A percentile compares a stretch with the other conserved stretches of the same genome.
Evolutionary conservation across 139 green algal genomes (phyloP).

Genomic region (Picochlorum sp.): DNA sequence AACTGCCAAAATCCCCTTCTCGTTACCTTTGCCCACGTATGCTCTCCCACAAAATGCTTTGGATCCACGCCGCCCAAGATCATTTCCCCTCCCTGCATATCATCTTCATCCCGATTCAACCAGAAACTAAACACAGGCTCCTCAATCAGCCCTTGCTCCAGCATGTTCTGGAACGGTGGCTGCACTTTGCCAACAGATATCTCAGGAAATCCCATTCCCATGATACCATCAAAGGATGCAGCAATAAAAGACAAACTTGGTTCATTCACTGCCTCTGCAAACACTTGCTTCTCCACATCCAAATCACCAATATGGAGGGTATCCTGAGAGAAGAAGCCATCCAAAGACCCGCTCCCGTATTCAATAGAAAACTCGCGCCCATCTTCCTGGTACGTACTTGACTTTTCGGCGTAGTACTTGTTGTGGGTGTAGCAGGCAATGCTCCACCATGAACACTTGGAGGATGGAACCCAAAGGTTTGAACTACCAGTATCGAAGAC

Average conservation of each 20-base stretch:
- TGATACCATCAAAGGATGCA: conserved; percentile 96
- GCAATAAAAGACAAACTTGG: conserved; percentile 90
- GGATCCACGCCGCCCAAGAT: conserved; percentile 87
- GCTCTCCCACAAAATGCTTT: conserved; percentile 78
- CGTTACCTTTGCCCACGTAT: conserved; percentile 79
- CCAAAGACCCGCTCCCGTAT: conserved; percentile 88
- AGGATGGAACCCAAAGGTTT: conserved; percentile 79
- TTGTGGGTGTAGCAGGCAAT: conserved; percentile 87
- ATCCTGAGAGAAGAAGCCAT: conserved; percentile 84
- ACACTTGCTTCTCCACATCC: conserved; percentile 52
- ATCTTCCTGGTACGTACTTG: conserved; percentile 44
- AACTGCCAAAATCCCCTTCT: conserved; percentile 94
- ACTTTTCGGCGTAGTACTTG: conserved; percentile 72
- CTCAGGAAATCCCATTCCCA: conserved; percentile 89
- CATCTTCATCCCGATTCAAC: conserved; percentile 68
- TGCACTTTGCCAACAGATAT: conserved; percentile 74
- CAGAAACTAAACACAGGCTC: conserved; percentile 96
- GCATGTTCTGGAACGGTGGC: conserved; percentile 83
- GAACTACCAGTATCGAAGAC: conserved; percentile 88
- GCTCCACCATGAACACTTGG: conserved; percentile 75
- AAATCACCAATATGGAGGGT: conserved; percentile 64
- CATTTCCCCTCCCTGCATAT: conserved; percentile 74
- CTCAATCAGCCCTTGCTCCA: conserved; percentile 67
- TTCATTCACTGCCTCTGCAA: conserved; percentile 79
- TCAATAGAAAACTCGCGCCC: conserved; percentile 90